These are phyloP conservation scores for Candida endomychidarum DNA, from an alignment of 805 yeast genomes.

Conservation along the genomic window DNA sequence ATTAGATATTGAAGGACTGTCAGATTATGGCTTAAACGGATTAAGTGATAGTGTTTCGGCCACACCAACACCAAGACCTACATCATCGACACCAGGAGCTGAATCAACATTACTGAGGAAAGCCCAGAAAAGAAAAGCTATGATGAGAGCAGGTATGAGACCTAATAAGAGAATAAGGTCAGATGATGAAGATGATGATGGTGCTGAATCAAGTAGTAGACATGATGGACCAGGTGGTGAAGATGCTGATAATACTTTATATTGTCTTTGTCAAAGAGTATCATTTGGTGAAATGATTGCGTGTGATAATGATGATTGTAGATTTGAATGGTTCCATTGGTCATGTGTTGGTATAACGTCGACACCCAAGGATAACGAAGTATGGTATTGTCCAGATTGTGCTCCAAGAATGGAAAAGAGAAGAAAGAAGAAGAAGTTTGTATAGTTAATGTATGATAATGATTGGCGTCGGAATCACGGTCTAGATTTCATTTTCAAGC, in stretches of 20 bases:
- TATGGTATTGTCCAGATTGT: conserved; percentile 93
- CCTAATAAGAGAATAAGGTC: conserved; percentile 22
- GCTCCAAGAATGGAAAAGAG: conserved; percentile 47
- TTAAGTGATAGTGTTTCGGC: conserved; percentile 26
- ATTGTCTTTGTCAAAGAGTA: conserved; percentile 92
- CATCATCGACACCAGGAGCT: conserved; percentile 16
- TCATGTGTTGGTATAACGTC: conserved; percentile 86
- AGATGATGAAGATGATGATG: conserved; percentile 21
- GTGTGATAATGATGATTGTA: conserved; percentile 88
- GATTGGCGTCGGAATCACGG: too few species aligned
- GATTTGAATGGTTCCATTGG: conserved; percentile 94
- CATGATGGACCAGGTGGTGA: conserved; percentile 33
- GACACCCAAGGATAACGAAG: conserved; percentile 79
- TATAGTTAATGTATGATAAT: neutral
- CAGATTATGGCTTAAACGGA: conserved; percentile 16
- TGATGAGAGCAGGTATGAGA: conserved; percentile 19
- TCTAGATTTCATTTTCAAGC: too few species aligned
- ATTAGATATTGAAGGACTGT: conserved; percentile 19
- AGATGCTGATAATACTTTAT: conserved; percentile 48
- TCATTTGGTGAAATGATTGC: conserved; percentile 98
- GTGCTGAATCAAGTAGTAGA: conserved; percentile 16
- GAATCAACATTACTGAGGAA: conserved; percentile 19
- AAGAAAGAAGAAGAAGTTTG: conserved; percentile 39
- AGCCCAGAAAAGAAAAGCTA: conserved; percentile 28
- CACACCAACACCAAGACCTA: conserved; percentile 31